Percentiles rank a stretch among this genome's conserved stretches.
These are phyloP conservation scores for Neolentinus lepideus DNA, from an alignment of 1,284 basidiomycete species.

Conservation along the genomic window DNA sequence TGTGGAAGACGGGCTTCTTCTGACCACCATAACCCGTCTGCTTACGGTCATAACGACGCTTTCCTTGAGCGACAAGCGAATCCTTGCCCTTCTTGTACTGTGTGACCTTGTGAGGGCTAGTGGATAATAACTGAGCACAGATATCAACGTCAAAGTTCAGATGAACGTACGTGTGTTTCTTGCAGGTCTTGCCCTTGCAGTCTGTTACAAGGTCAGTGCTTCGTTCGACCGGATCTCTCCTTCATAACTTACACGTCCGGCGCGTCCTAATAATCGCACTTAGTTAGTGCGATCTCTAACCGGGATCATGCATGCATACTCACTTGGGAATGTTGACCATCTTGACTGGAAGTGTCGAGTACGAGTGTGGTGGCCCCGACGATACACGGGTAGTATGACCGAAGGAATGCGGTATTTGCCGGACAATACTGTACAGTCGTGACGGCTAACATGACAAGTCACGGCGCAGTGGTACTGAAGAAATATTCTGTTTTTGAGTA, in stretches of 20 bases:
- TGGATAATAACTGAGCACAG: slow-evolving; percentile 2
- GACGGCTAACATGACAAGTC: background rate
- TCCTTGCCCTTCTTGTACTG: slow-evolving; percentile 99
- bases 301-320: slow-evolving; percentile 23
- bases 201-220: slow-evolving; percentile 35
- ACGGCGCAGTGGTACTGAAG: too few species aligned
- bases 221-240: background rate
- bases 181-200: slow-evolving; percentile 99
- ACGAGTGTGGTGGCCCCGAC: background rate
- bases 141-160: background rate
- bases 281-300: slow-evolving; percentile 14
- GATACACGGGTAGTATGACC: background rate
- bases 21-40: slow-evolving; percentile 99
- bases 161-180: slow-evolving; percentile 90
- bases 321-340: slow-evolving; percentile 94
- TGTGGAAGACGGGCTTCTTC: slow-evolving; percentile 99
- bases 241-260: slow-evolving; percentile 63
- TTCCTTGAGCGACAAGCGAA: slow-evolving; percentile 95
- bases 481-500: too few species aligned
- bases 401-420: background rate
- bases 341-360: slow-evolving; percentile 24
- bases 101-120: slow-evolving; percentile 90
- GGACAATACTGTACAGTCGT: background rate
- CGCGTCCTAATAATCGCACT: slow-evolving; percentile 50
- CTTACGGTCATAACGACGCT: slow-evolving; percentile 99